phyloP scores from a whole-genome alignment of 2,329 filamentous ascomycete genomes.

The Colletotrichum zoysiae region DNA sequence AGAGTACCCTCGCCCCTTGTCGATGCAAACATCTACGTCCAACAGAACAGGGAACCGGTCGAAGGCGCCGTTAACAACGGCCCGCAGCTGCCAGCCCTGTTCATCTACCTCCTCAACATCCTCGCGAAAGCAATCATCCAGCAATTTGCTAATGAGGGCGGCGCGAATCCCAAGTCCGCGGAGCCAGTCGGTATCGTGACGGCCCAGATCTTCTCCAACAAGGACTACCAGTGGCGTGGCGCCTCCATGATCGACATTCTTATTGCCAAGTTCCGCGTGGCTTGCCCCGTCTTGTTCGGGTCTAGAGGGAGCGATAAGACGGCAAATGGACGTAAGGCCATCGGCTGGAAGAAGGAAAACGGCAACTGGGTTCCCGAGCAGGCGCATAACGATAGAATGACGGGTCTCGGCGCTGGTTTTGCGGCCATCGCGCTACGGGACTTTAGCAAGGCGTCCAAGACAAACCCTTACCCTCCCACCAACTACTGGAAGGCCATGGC shows the following conservation, averaged over 20 bases:
- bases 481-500: conserved; percentile 88
- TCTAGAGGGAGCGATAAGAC: conserved; percentile 82
- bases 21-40: conserved; percentile 67
- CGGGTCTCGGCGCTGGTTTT: conserved; percentile 85
- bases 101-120: conserved; percentile 82
- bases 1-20: conserved; percentile 64
- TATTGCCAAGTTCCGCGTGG: conserved; percentile 83
- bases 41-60: conserved; percentile 58
- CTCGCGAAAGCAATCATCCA: conserved; percentile 80
- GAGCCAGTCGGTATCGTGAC: conserved; percentile 85
- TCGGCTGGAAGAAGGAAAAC: conserved; percentile 79
- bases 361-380: conserved; percentile 75
- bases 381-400: conserved; percentile 85
- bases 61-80: conserved; percentile 66
- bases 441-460: conserved; percentile 76
- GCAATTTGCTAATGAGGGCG: conserved; percentile 77
- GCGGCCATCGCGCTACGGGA: conserved; percentile 86
- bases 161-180: conserved; percentile 73
- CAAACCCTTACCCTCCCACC: conserved; percentile 81
- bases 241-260: conserved; percentile 83
- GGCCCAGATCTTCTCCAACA: conserved; percentile 79
- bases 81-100: conserved; percentile 69
- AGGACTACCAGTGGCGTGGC: conserved; percentile 75
- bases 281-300: conserved; percentile 89
- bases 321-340: conserved; percentile 71